Evolutionary conservation across 257 asterid genomes (phyloP).

Genomic region (Eustoma russellianum): DNA sequence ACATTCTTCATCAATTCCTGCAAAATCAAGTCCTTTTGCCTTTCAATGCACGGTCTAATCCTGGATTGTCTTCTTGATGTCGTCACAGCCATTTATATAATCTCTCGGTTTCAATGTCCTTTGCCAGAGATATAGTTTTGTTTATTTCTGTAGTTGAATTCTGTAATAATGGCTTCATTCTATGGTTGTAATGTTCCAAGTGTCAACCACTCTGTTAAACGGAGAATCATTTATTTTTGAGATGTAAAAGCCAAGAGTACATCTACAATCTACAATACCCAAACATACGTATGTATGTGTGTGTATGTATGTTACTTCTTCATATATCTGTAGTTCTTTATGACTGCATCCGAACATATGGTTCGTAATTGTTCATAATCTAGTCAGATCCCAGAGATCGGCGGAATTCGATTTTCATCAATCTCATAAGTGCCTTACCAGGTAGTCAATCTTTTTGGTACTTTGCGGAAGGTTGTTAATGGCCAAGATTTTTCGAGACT

Average conservation of each 20-base stretch:
- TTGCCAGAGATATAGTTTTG: neutral
- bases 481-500: no score
- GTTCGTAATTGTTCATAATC: neutral
- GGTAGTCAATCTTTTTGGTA: no score
- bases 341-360: neutral
- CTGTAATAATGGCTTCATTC: neutral
- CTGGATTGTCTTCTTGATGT: neutral
- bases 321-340: neutral
- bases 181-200: neutral
- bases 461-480: no score
- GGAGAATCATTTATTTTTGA: no score
- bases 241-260: no score
- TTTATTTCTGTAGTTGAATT: no score
- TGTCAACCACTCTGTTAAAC: neutral
- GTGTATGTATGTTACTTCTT: neutral
- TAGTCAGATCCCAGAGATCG: neutral
- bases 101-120: no score
- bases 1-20: neutral
- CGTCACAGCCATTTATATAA: neutral
- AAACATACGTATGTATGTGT: neutral
- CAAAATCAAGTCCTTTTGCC: neutral
- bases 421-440: no score
- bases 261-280: no score
- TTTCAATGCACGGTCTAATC: no score
- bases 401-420: neutral